Base-by-base conservation (phyloP, 73 alveolate genomes). In the Paramecium caudatum region DNA sequence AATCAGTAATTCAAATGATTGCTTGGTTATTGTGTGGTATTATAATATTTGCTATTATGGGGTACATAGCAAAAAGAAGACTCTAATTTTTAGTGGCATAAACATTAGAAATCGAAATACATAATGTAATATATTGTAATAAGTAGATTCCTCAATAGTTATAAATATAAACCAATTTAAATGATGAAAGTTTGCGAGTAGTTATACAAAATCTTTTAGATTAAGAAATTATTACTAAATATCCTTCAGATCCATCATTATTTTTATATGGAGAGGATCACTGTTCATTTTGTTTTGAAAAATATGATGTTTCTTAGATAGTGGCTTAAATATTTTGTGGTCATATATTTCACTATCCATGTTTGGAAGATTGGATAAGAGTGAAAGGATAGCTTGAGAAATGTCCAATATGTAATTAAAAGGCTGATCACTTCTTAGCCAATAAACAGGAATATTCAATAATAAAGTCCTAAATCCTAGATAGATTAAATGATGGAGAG, bases 301-400 rank as follows among this genome's bases (percentile, higher is more conserved):
- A 37, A 19, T 74, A 34, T 74, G 88, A 74, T 37, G 21, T 39
- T 4, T 41, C 69, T 4, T 5, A 74, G 16, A 21, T 74, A 3
- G 88, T 74, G 16, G 88, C 68, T 37, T 12, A 74, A 41, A 7
- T 74, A 21, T 74, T 74, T 74, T 74, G 88, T 74, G 88, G 88
- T 5, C 88, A 74, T 74, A 34, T 74, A 17, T 74, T 36, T 13
- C 88, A 74, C 43, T 74, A 74, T 21, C 39, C 17, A 17, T 74
- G 88, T 41, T 74, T 74, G n/a, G 88, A 74, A 45, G 47, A 45
- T 41, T 74, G 88, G 88, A 43, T 74, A 8, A 41, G 47, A 43
- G 19, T 23, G 3, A 74, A 74, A 43, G 88, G 88, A 13, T 10
- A 16, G 19, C 12, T 74, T 13, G 69, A 74, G 17, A 74, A 74